Percentiles rank a stretch among this genome's conserved stretches.
phyloP scores from a whole-genome alignment of 2,329 filamentous ascomycete genomes.

The Ciborinia camelliae region DNA sequence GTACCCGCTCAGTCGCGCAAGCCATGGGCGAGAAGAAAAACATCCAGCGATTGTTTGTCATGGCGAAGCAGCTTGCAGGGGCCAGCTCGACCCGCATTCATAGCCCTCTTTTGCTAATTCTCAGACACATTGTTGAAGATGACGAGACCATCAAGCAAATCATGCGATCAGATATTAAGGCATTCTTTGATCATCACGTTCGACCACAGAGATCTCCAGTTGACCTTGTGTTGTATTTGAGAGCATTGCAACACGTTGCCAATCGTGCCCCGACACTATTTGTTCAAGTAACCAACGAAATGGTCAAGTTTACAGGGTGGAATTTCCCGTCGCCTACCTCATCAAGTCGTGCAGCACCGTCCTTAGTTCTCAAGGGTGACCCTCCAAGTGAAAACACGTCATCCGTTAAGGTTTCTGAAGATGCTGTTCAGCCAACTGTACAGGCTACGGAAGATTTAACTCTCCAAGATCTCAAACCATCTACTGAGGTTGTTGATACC shows the following conservation, averaged over 20 bases:
- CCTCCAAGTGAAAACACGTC: constrained; percentile 14
- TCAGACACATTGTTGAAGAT: constrained; percentile 93
- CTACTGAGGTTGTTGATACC: constrained; percentile 57
- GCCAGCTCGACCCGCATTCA: constrained; percentile 73
- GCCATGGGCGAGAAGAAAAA: constrained; percentile 83
- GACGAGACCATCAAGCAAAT: constrained; percentile 86
- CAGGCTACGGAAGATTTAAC: constrained; percentile 39
- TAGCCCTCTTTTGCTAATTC: constrained; percentile 64
- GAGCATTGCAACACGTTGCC: constrained; percentile 73
- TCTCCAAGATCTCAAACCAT: constrained; percentile 53
- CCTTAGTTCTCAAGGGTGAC: constrained; percentile 34
- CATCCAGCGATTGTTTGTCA: constrained; percentile 84
- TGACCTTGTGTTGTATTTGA: constrained; percentile 71
- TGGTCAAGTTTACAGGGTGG: constrained; percentile 70
- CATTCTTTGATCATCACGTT: constrained; percentile 60
- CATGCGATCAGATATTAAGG: constrained; percentile 83
- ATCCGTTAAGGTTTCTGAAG: constrained; percentile 28
- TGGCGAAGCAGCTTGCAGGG: constrained; percentile 88
- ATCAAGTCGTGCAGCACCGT: constrained; percentile 48
- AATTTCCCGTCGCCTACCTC: constrained; percentile 38
- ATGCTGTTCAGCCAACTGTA: constrained; percentile 35
- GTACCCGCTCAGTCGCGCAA: constrained; percentile 70
- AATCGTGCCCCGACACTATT: constrained; percentile 82
- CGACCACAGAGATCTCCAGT: constrained; percentile 52
- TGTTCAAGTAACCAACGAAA: constrained; percentile 81